Evolutionary conservation across 2,329 filamentous ascomycete genomes (phyloP), one percentile per base, ranked within the genome.

Genomic region (Cryphonectria radicalis): DNA sequence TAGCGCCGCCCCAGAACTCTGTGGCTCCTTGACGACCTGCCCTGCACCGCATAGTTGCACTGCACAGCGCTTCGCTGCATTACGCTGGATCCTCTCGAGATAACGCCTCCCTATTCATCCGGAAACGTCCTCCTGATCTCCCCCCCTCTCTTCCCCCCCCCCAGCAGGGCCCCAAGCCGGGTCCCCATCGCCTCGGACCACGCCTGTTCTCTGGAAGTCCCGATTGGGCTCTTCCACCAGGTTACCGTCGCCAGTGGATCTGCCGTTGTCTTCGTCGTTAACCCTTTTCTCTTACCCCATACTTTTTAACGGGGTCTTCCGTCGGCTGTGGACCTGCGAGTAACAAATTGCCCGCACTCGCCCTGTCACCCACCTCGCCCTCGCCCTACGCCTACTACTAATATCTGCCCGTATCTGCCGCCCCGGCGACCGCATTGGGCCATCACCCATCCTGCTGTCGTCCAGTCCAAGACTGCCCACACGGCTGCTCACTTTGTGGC

Each of bases 131-230:
- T 55, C 63, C 46, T 66, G 63, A 14, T 37, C 22, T n/a, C 28
- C 57, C 66, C 32, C 32, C 32, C 32, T 32, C 32, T n/a, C n/a
- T n/a, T n/a, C 32, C 32, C 32, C 4, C 3, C 32, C 35, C 32
- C 63, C 66, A 63, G 66, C 43, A 67, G 37, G 46, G 46, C 46
- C 46, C 46, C 46, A 63, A 11, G 46, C 46, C 19, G 7, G 13
- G 22, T 6, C 46, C 43, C 71, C 64, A 65, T 59, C 35, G 28
- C 17, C 63, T 69, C 67, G 69, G 53, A 53, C 72, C 64, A 67
- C 50, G 63, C 37, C 67, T 35, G 25, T 59, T 60, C 65, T 62
- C 50, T 69, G 63, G 37, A 64, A 70, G 64, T 73, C 72, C 72
- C 72, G 63, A 73, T 72, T 72, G 67, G 72, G 60, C n/a, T 25